Percentiles rank a stretch among this genome's conserved stretches.
Evolutionary conservation across 495 filamentous ascomycete species (phyloP).

Genomic region (Endocarpon pusillum): DNA sequence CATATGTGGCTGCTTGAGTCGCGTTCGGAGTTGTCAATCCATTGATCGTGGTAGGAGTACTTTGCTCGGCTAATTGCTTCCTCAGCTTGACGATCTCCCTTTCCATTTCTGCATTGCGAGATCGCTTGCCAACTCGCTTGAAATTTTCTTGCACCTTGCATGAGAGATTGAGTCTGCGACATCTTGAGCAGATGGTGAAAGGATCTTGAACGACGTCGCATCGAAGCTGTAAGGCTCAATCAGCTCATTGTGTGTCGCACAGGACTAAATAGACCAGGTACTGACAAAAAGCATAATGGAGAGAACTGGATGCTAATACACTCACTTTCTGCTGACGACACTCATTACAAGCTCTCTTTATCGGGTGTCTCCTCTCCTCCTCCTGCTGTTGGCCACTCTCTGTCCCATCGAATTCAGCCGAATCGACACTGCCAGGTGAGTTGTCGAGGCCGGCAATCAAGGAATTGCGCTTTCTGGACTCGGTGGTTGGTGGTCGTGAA

Average conservation of each 20-base stretch:
- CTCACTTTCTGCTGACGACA: slow-evolving; percentile 86
- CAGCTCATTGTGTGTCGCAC: not conserved
- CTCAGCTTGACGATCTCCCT: slow-evolving; percentile 39
- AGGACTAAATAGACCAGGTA: slow-evolving; percentile 1
- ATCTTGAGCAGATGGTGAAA: slow-evolving; percentile 65
- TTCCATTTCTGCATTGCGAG: slow-evolving; percentile 85
- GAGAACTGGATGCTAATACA: not conserved
- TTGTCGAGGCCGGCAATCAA: slow-evolving; percentile 38
- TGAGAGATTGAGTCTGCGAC: slow-evolving; percentile 65
- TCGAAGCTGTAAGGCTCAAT: slow-evolving; percentile 38
- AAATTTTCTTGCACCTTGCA: slow-evolving; percentile 93
- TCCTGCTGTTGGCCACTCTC: slow-evolving; percentile 39
- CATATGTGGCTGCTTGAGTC: not conserved
- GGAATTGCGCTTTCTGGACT: slow-evolving; percentile 29
- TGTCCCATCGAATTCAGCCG: slow-evolving; percentile 30
- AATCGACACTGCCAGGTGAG: slow-evolving; percentile 44
- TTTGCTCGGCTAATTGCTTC: slow-evolving; percentile 50
- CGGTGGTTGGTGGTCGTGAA: not conserved
- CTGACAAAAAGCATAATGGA: slow-evolving; percentile 4
- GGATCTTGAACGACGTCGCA: slow-evolving; percentile 85
- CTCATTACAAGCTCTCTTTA: slow-evolving; percentile 86
- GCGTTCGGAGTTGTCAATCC: slow-evolving; percentile 3
- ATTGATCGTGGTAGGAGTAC: slow-evolving; percentile 25
- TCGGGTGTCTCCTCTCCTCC: slow-evolving; percentile 50
- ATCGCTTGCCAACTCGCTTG: slow-evolving; percentile 81